Conservation (phyloP, 2,329 filamentous ascomycete genomes). For the Thielaviopsis musarum region DNA sequence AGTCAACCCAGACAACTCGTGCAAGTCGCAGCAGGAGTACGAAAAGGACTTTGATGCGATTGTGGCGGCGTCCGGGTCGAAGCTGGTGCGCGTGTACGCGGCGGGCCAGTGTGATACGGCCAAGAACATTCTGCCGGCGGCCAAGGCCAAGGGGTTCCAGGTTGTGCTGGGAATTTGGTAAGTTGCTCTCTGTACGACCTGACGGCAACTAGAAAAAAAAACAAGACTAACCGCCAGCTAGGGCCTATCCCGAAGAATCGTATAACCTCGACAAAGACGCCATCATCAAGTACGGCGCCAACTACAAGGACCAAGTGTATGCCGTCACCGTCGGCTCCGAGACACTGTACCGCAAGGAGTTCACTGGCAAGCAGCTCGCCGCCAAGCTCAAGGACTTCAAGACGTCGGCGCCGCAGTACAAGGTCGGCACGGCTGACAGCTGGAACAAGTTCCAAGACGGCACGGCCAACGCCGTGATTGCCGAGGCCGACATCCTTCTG, state of each 20-base stretch:
- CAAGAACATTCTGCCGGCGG: conserved; percentile 45
- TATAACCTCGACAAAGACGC: conserved; percentile 44
- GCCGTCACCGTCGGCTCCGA: conserved; percentile 57
- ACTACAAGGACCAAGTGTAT: conserved; percentile 42
- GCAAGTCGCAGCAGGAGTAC: conserved; percentile 48
- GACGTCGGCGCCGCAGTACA: conserved; percentile 33
- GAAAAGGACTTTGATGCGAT: conserved; percentile 48
- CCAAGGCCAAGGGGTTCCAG: conserved; percentile 45
- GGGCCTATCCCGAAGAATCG: conserved; percentile 45
- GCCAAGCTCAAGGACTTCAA: conserved; percentile 46
- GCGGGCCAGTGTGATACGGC: conserved; percentile 50
- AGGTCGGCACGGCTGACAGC: conserved; percentile 51
- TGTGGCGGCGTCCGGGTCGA: conserved; percentile 29
- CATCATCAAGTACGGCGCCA: conserved; percentile 21
- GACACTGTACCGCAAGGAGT: conserved; percentile 50
- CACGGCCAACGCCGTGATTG: conserved; percentile 46
- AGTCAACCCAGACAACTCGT: conserved; percentile 40
- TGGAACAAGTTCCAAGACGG: conserved; percentile 59
- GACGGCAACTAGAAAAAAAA: too few relatives aligned
- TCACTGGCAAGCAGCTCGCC: conserved; percentile 42
- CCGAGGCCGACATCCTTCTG: conserved; percentile 41
- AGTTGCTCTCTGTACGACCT: conserved; percentile 13
- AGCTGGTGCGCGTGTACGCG: conserved; percentile 49
- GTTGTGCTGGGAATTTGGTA: conserved; percentile 57
- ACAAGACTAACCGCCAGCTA: conserved; percentile 14